Percentiles rank a stretch among this genome's conserved stretches.
These are phyloP conservation scores for Prototheca wickerhamii DNA, from an alignment of 163 green algal species.

Conservation along the genomic window DNA sequence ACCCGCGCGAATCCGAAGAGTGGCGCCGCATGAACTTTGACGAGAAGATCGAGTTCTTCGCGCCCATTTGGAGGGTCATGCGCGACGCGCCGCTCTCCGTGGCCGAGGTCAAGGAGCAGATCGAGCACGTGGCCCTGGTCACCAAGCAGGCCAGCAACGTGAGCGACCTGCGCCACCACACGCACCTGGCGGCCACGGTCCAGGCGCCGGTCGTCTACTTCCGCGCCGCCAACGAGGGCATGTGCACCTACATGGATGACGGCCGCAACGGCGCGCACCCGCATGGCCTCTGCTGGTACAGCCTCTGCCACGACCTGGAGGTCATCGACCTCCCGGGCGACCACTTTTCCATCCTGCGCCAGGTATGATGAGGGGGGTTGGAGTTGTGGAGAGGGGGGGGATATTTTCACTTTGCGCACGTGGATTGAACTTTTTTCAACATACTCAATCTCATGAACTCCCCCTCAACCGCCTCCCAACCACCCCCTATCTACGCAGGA, in stretches of 20 bases:
- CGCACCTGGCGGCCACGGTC: conserved; percentile 21
- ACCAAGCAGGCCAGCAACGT: conserved; percentile 62
- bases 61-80: conserved; percentile 85
- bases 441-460: conserved; percentile 17
- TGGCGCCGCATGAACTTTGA: conserved; percentile 62
- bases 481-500: conserved; percentile 25
- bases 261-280: conserved; percentile 34
- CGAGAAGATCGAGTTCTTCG: conserved; percentile 78
- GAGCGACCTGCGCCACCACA: conserved; percentile 67
- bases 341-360: conserved; percentile 72
- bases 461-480: background rate
- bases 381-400: background rate
- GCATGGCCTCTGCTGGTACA: conserved; percentile 67
- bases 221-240: conserved; percentile 44
- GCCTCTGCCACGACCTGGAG: conserved; percentile 55
- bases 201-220: conserved; percentile 66
- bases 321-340: conserved; percentile 78
- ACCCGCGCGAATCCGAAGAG: conserved; percentile 71
- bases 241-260: conserved; percentile 82
- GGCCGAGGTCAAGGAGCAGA: conserved; percentile 68
- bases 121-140: conserved; percentile 64
- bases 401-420: too few relatives aligned
- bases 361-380: conserved; percentile 23
- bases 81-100: conserved; percentile 68
- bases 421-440: too few relatives aligned